Evolutionary conservation across 2,329 filamentous ascomycete species (phyloP).

Genomic region (Paramyrothecium sp.): DNA sequence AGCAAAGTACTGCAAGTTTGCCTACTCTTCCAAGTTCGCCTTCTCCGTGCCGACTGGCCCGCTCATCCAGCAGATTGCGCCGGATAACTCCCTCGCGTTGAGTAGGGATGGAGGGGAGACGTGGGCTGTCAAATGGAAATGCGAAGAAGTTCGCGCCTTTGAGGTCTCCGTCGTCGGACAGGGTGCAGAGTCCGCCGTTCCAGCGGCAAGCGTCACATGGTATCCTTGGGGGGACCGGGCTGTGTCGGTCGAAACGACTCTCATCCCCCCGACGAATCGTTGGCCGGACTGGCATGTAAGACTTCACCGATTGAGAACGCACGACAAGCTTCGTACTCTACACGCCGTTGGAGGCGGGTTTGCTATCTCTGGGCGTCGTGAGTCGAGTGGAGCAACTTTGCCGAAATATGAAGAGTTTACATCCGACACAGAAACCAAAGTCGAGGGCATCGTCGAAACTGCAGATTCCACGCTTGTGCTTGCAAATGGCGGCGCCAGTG

Average conservation of each 20-base stretch:
- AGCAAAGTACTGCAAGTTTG: slow-evolving; percentile 47
- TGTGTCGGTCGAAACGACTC: slow-evolving; percentile 20
- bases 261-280: slow-evolving; percentile 23
- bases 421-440: neutral
- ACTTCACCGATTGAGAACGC: slow-evolving; percentile 16
- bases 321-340: slow-evolving; percentile 1
- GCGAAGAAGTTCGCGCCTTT: neutral
- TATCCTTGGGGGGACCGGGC: slow-evolving; percentile 23
- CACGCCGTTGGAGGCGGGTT: slow-evolving; percentile 19
- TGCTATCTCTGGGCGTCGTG: slow-evolving; percentile 10
- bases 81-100: slow-evolving; percentile 26
- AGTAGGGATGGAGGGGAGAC: slow-evolving; percentile 28
- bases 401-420: neutral
- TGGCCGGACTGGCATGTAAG: slow-evolving; percentile 33
- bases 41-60: slow-evolving; percentile 42
- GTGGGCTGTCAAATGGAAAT: slow-evolving; percentile 28
- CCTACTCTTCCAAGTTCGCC: slow-evolving; percentile 45
- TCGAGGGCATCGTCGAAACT: slow-evolving; percentile 3
- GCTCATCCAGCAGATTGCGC: slow-evolving; percentile 29
- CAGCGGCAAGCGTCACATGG: neutral
- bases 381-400: neutral
- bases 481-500: slow-evolving; percentile 10
- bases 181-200: neutral
- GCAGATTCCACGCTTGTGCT: slow-evolving; percentile 4
- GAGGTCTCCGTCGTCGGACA: neutral